Base-by-base conservation (phyloP, 257 asterid genomes). In the Hygrophila difformis region DNA sequence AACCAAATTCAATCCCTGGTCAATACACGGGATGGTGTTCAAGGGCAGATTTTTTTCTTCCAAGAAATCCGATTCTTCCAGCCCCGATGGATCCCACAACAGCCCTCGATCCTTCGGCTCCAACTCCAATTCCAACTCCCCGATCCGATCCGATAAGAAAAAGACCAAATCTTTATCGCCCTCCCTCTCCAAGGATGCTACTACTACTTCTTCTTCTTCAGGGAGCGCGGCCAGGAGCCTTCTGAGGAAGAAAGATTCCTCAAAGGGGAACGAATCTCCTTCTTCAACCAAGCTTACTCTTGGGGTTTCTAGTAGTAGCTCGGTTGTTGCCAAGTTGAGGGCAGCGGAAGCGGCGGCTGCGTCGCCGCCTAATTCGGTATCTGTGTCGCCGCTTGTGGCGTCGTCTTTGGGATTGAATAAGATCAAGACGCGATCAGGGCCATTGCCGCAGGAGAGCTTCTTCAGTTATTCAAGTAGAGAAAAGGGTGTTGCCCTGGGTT, bases 371-470 rank as follows among this genome's bases (percentile, higher is more conserved):
- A 34, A 65, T 4, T 15, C 79, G 5, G 50, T 60, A 34, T 75
- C 93, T 1, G 68, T 75, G 49, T 86, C 99, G 12, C 99, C 96
- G 39, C 71, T 91, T 12, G 82, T 89, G 61, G 99, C 99, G 1
- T 91, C 99, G 1, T 91, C 99, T 0, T 64, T 91, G 69, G 99
- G 99, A 15, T 60, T 91, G 75, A 86, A 86, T 67, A 86, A 81
- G 80, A 91, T 91, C 46, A 91, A 91, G 84, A 91, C 99, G 18
- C 83, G 99, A 71, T 91, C 99, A 40, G 99, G 99, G 61, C 97
- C 99, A 26, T 67, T 91, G 79, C 99, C 99, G 8, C 99, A 91
- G 75, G 99, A 91, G 85, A 86, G 82, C 19, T 86, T 82, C 58
- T 85, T 82, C 3, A 88, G 73, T 51, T 86, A 69, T 49, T 89